Conservation (phyloP, 2,329 filamentous ascomycete genomes). For the Hypoxylon sp. region DNA sequence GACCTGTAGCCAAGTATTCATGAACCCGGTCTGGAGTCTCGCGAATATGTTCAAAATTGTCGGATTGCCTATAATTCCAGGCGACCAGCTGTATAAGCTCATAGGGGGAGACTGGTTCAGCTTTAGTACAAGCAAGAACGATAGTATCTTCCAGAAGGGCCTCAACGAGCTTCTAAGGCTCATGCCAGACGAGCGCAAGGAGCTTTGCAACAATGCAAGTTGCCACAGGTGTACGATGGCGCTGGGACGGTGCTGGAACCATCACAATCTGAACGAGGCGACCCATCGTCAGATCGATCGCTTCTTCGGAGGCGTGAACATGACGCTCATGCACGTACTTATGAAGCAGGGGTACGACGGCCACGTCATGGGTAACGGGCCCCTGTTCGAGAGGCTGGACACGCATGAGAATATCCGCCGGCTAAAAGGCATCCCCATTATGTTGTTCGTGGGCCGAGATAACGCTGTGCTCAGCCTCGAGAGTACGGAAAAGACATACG, state of each 20-base stretch:
- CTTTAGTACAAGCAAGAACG: slow-evolving; percentile 63
- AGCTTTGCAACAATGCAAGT: slow-evolving; percentile 73
- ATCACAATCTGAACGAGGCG: slow-evolving; percentile 75
- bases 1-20: slow-evolving; percentile 73
- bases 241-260: slow-evolving; percentile 76
- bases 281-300: slow-evolving; percentile 74
- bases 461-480: slow-evolving; percentile 70
- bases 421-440: slow-evolving; percentile 68
- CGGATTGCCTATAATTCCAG: slow-evolving; percentile 60
- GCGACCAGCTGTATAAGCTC: slow-evolving; percentile 65
- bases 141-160: slow-evolving; percentile 64
- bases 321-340: slow-evolving; percentile 69
- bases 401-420: slow-evolving; percentile 65
- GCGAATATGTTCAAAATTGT: slow-evolving; percentile 71
- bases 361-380: slow-evolving; percentile 67
- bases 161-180: slow-evolving; percentile 72
- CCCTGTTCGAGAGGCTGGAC: slow-evolving; percentile 63
- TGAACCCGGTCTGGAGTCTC: slow-evolving; percentile 72
- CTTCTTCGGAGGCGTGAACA: slow-evolving; percentile 75
- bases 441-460: slow-evolving; percentile 70
- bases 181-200: slow-evolving; percentile 67
- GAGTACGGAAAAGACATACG: slow-evolving; percentile 68
- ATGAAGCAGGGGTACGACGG: slow-evolving; percentile 69
- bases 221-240: slow-evolving; percentile 74
- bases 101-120: slow-evolving; percentile 70